Base-by-base conservation (phyloP, 306 rosid species). In the Urtica urens region DNA sequence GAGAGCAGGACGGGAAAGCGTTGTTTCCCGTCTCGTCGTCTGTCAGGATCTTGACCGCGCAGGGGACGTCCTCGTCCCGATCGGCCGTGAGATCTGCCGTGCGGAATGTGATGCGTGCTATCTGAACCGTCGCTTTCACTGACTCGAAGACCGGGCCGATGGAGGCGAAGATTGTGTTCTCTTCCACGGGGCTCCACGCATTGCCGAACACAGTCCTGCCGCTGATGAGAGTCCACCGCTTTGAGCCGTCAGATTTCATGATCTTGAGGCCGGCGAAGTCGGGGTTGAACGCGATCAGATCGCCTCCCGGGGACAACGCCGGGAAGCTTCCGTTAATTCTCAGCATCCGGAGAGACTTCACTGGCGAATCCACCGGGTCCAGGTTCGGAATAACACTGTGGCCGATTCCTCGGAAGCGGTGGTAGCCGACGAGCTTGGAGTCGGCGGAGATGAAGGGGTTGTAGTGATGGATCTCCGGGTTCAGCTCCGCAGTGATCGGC, bases 321-420 rank as follows among this genome's bases (percentile, higher is more conserved):
- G 95, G 93, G 47, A 88, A 88, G 19, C 62, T 19, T 14, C 93
- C 90, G 53, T 67, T 69, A 8, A 81, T 40, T 61, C 96, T 64
- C 2, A 83, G 24, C 62, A 88, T 46, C 9, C 62, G 69, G 13
- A 83, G 55, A 1, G 52, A 17, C 14, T 46, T 29, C 29, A 76
- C 40, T 0, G 93, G 81, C 14, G 95, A 88, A 6, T 6, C 9
- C 0, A 83, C 72, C 0, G 57, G 69, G 5, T 78, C 75, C 0
- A 83, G 71, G 30, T 65, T 41, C 5, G 88, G 96, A 51, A 74
- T 67, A 0, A 35, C 3, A 35, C 18, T 65, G 24, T 77, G 65
- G 48, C 75, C 93, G 71, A 65, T 83, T n/a, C 94, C 93, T 2
- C 93, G 66, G 66, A 83, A 83, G 0, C 93, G 81, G 72, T 88